Percentiles rank a stretch among this genome's conserved stretches.
Conservation (phyloP, 768 basidiomycete species). For the Pisolithus albus region DNA sequence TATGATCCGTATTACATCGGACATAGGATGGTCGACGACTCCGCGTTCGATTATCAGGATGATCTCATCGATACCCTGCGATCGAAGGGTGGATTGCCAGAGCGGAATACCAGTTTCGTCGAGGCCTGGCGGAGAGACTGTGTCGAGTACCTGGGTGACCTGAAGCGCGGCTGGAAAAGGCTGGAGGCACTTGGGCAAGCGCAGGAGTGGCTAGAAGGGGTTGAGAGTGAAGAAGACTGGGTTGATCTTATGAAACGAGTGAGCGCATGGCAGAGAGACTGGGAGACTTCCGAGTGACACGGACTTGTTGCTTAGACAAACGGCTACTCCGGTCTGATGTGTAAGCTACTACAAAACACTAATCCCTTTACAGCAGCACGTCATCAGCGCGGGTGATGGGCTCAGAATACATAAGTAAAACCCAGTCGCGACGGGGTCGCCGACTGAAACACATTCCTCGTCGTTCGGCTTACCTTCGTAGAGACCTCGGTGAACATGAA, state of each 20-base stretch:
- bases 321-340: no score
- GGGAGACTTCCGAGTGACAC: no score
- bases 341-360: no score
- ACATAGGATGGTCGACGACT: conserved; percentile 34
- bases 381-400: no score
- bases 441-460: no score
- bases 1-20: conserved; percentile 45
- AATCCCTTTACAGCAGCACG: no score
- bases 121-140: conserved; percentile 42
- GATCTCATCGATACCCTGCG: conserved; percentile 13
- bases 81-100: conserved; percentile 28
- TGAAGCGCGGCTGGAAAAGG: conserved; percentile 30
- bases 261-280: conserved; percentile 41
- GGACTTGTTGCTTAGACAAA: no score
- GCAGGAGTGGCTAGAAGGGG: conserved; percentile 38
- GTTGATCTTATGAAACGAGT: conserved; percentile 38
- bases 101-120: conserved; percentile 40
- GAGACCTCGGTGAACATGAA: background rate
- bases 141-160: conserved; percentile 20
- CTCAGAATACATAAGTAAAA: no score
- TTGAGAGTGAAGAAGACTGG: conserved; percentile 44
- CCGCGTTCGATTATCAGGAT: conserved; percentile 37
- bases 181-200: conserved; percentile 34
- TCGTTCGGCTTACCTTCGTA: no score
- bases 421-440: no score